Evolutionary conservation across 768 basidiomycete genomes (phyloP).

Genomic region (Terana coerulea): DNA sequence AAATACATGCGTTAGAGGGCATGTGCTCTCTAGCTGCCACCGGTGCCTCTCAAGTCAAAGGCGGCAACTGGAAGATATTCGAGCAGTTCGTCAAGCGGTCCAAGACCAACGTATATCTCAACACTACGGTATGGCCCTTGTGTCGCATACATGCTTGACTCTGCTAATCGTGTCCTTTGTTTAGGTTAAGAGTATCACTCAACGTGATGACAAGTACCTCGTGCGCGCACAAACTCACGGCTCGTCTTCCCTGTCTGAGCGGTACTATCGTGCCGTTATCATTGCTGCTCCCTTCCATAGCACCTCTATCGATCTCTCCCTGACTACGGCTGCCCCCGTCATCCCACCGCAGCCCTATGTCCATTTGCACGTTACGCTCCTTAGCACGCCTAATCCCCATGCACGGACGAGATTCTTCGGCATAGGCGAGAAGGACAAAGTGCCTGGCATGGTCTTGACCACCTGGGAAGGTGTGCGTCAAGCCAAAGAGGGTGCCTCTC

Average conservation of each 20-base stretch:
- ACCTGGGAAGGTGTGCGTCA: slow-evolving; percentile 56
- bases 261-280: slow-evolving; percentile 70
- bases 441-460: slow-evolving; percentile 71
- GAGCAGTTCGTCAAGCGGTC: slow-evolving; percentile 73
- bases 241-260: slow-evolving; percentile 18
- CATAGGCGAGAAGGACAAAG: slow-evolving; percentile 36
- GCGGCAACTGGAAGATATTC: slow-evolving; percentile 86
- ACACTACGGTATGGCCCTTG: slow-evolving; percentile 50
- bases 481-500: slow-evolving; percentile 34
- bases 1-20: slow-evolving; percentile 77
- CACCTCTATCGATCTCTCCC: slow-evolving; percentile 49
- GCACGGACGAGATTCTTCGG: slow-evolving; percentile 70
- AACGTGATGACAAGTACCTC: slow-evolving; percentile 34
- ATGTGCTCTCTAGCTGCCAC: slow-evolving; percentile 65
- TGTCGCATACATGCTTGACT: background rate
- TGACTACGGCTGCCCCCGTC: slow-evolving; percentile 33
- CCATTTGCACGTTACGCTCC: slow-evolving; percentile 82
- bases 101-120: slow-evolving; percentile 63
- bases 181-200: slow-evolving; percentile 54
- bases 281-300: slow-evolving; percentile 84
- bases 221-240: slow-evolving; percentile 53
- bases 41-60: slow-evolving; percentile 61
- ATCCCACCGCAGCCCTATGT: slow-evolving; percentile 76
- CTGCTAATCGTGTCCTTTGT: slow-evolving; percentile 1
- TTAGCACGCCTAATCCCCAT: slow-evolving; percentile 68